phyloP scores from a whole-genome alignment of 306 rosid genomes.

The Neltuma alba region DNA sequence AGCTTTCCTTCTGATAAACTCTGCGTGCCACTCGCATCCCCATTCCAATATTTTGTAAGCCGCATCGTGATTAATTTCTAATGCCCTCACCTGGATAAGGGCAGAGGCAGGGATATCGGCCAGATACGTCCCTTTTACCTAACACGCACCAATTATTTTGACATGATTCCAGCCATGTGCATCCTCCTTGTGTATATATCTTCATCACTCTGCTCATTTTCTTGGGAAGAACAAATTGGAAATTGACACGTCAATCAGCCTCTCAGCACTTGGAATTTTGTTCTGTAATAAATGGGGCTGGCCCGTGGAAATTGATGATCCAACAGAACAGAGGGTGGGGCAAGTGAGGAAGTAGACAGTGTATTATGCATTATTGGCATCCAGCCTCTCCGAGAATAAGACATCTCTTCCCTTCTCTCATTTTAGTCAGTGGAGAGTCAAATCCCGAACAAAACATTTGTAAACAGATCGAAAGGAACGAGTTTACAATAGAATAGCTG shows the following conservation, averaged over 20 bases:
- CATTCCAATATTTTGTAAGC: background rate
- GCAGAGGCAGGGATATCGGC: background rate
- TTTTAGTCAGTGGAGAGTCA: slow-evolving; percentile 33
- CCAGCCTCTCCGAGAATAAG: slow-evolving; percentile 17
- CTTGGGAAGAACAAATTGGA: too few species aligned
- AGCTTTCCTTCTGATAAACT: too few species aligned
- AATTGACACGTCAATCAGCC: background rate
- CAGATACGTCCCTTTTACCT: background rate
- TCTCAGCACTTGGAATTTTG: background rate
- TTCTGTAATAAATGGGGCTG: background rate
- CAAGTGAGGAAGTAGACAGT: background rate
- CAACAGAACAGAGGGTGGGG: background rate
- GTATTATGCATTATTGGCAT: background rate
- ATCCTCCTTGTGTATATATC: background rate
- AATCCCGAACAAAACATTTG: slow-evolving; percentile 12
- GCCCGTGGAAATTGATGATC: background rate
- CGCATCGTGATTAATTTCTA: too few species aligned
- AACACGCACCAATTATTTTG: background rate
- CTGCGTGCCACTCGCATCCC: background rate
- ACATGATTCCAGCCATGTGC: background rate
- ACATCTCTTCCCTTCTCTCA: too few species aligned
- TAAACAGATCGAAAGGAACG: background rate
- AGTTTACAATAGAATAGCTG: background rate
- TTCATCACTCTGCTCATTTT: background rate
- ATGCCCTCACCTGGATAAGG: background rate